Percentiles rank a stretch among this genome's conserved stretches.
Conservation (phyloP, 805 yeast species). For the Cyberlindnera lachancei region DNA sequence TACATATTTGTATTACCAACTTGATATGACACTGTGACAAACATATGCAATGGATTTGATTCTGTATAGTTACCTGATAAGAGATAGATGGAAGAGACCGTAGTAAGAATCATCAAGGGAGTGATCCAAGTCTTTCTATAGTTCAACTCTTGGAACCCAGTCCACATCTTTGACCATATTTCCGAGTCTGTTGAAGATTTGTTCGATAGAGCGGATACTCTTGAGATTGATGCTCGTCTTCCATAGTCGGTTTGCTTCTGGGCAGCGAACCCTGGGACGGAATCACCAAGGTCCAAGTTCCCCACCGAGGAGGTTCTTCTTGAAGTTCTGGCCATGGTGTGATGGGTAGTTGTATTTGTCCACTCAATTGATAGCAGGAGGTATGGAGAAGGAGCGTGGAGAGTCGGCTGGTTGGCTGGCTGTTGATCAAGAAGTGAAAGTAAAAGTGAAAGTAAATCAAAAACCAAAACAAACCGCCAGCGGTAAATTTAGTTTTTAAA, state of each 20-base stretch:
- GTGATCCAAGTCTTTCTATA: slow-evolving; percentile 63
- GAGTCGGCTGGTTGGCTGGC: no score
- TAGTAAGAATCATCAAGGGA: slow-evolving; percentile 44
- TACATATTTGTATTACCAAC: slow-evolving; percentile 59
- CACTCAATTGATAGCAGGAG: no score
- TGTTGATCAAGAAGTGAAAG: no score
- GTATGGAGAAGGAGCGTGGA: no score
- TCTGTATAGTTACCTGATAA: slow-evolving; percentile 50
- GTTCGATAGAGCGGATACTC: slow-evolving; percentile 27
- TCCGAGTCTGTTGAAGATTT: slow-evolving; percentile 40
- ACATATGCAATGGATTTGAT: slow-evolving; percentile 54
- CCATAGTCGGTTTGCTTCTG: slow-evolving; percentile 42
- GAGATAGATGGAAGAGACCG: slow-evolving; percentile 37
- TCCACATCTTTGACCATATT: slow-evolving; percentile 45
- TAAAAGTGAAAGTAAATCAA: no score
- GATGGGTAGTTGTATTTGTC: neutral
- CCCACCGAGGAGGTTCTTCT: slow-evolving; percentile 70
- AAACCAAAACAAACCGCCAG: no score
- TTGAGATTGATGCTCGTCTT: slow-evolving; percentile 30
- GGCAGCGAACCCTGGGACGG: slow-evolving; percentile 60
- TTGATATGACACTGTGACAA: slow-evolving; percentile 59
- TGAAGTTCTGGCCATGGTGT: neutral
- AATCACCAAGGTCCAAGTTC: slow-evolving; percentile 67
- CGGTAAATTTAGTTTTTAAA: no score
- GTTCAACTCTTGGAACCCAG: slow-evolving; percentile 51